These are phyloP conservation scores for Tolypocladium ovalisporum DNA, from an alignment of 2,329 filamentous ascomycete species.

Conservation along the genomic window DNA sequence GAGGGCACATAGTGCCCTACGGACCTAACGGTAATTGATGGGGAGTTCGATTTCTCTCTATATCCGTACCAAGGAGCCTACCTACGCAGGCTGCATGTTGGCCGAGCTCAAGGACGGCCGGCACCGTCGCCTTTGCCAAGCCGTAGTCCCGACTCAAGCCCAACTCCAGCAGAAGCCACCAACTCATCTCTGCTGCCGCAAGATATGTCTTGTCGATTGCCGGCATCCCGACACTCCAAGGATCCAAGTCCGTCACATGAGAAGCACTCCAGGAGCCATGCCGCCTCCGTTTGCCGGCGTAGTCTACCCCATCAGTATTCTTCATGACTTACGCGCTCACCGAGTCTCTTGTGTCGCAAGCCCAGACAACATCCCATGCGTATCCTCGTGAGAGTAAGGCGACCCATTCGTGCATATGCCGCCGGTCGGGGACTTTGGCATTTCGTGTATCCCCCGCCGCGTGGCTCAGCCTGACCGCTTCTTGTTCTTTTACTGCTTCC, in stretches of 20 bases:
- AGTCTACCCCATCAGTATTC: neutral
- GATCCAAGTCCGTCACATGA: neutral
- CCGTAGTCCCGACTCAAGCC: neutral
- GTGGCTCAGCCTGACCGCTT: neutral
- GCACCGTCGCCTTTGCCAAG: neutral
- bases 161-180: neutral
- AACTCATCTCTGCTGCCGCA: neutral
- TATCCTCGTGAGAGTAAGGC: neutral
- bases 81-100: neutral
- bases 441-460: neutral
- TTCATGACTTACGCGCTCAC: neutral
- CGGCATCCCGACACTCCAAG: too few species aligned
- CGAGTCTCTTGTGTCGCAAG: neutral
- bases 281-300: neutral
- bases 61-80: neutral
- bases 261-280: neutral
- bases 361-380: neutral
- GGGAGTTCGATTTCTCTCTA: neutral
- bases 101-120: neutral
- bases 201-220: neutral
- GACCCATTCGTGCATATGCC: neutral
- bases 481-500: neutral
- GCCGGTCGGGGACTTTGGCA: neutral
- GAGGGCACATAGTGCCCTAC: neutral
- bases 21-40: neutral